phyloP scores from a whole-genome alignment of 2,329 filamentous ascomycete genomes.

The Ophiocordyceps australis region DNA sequence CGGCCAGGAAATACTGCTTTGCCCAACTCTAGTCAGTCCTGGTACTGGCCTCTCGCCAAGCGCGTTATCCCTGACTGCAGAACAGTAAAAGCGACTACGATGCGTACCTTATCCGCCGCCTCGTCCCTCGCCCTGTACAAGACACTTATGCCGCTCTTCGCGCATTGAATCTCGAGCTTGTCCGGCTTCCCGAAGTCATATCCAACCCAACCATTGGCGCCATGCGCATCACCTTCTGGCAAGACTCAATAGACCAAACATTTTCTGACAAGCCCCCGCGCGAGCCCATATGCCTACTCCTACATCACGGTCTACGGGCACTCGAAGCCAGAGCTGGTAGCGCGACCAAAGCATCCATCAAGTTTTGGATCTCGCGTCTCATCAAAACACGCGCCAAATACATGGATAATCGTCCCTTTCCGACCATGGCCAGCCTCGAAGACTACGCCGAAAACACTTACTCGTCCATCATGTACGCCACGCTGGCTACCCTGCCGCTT shows the following conservation, averaged over 20 bases:
- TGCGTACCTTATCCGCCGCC: conserved; percentile 70
- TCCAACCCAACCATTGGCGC: conserved; percentile 74
- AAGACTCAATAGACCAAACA: conserved; percentile 63
- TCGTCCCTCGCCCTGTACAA: conserved; percentile 56
- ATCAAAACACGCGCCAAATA: conserved; percentile 69
- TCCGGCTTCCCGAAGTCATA: conserved; percentile 75
- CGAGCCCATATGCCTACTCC: conserved; percentile 76
- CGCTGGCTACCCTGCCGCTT: conserved; percentile 61
- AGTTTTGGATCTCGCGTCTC: conserved; percentile 59
- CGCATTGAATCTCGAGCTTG: conserved; percentile 83
- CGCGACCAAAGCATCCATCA: conserved; percentile 31
- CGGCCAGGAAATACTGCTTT: conserved; percentile 34
- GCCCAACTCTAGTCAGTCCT: conserved; percentile 28
- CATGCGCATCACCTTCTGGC: conserved; percentile 91
- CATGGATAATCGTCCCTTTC: conserved; percentile 68
- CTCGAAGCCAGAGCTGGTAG: conserved; percentile 27
- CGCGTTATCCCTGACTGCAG: too few relatives aligned
- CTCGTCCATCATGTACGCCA: conserved; percentile 79
- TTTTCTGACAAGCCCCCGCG: conserved; percentile 66
- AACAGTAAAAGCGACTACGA: conserved; percentile 80
- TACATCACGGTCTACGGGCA: conserved; percentile 53
- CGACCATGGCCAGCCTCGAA: conserved; percentile 56
- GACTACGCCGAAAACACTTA: conserved; percentile 91
- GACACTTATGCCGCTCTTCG: conserved; percentile 83
- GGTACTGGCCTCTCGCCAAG: not conserved